These are phyloP conservation scores for Lagenidium sp. DNA, from an alignment of 352 stramenopile species.

Conservation along the genomic window DNA sequence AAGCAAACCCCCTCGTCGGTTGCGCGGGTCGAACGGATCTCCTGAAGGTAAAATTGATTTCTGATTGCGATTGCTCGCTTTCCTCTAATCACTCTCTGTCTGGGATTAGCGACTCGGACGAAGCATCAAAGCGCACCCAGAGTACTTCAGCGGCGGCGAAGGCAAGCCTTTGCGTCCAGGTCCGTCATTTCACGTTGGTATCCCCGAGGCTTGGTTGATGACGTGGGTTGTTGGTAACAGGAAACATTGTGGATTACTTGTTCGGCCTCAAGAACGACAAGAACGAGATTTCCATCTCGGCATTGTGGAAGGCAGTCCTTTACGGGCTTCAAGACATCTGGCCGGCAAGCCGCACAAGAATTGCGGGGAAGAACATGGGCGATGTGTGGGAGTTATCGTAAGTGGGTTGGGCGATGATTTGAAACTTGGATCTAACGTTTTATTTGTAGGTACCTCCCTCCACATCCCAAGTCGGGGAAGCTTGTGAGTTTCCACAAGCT, in stretches of 20 bases:
- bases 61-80: not conserved
- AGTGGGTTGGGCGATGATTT: not conserved
- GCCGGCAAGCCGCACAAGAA: slow-evolving; percentile 58
- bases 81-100: not conserved
- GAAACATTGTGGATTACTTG: slow-evolving; percentile 79
- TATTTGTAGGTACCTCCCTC: slow-evolving; percentile 30
- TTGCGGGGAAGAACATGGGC: slow-evolving; percentile 74
- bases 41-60: slow-evolving; percentile 32
- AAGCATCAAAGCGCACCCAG: slow-evolving; percentile 60
- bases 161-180: slow-evolving; percentile 31
- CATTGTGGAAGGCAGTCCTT: slow-evolving; percentile 72
- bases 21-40: slow-evolving; percentile 61
- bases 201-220: not conserved
- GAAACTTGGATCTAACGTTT: not conserved
- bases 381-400: slow-evolving; percentile 79
- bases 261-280: slow-evolving; percentile 36
- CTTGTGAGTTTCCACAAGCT: slow-evolving; percentile 87
- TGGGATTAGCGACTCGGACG: slow-evolving; percentile 51
- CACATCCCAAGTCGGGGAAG: slow-evolving; percentile 35
- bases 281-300: slow-evolving; percentile 52
- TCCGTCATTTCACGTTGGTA: not conserved
- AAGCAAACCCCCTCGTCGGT: slow-evolving; percentile 71
- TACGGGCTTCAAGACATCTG: slow-evolving; percentile 82
- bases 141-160: slow-evolving; percentile 52
- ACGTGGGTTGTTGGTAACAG: slow-evolving; percentile 4